These are phyloP conservation scores for Dactylellina parvicollis DNA, from an alignment of 2,329 filamentous ascomycete genomes.

Conservation along the genomic window DNA sequence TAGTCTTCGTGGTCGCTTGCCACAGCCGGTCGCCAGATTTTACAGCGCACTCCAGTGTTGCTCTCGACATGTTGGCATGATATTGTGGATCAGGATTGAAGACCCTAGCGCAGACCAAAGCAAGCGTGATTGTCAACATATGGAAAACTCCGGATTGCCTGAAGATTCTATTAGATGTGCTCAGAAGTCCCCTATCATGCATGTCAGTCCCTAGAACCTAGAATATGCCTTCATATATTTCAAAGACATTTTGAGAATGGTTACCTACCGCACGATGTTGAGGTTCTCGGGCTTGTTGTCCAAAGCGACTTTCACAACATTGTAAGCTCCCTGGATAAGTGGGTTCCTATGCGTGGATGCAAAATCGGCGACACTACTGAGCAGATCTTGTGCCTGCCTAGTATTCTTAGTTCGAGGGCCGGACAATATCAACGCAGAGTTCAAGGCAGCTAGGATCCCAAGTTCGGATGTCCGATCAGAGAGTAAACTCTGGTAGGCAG, in stretches of 20 bases:
- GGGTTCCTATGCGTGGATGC: slow-evolving; percentile 44
- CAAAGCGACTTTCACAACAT: slow-evolving; percentile 34
- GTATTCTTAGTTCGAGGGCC: slow-evolving; percentile 36
- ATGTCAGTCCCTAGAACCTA: slow-evolving; percentile 1
- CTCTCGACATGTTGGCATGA: slow-evolving; percentile 51
- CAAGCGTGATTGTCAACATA: slow-evolving; percentile 46
- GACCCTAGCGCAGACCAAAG: slow-evolving; percentile 47
- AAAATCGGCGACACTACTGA: slow-evolving; percentile 40
- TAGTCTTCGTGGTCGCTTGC: slow-evolving; percentile 41
- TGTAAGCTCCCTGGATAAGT: slow-evolving; percentile 41
- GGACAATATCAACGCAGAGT: slow-evolving; percentile 64
- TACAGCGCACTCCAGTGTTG: slow-evolving; percentile 41
- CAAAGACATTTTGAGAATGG: neutral
- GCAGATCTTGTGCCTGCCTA: slow-evolving; percentile 37
- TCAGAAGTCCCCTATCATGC: slow-evolving; percentile 35
- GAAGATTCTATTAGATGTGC: slow-evolving; percentile 51
- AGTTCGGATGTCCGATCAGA: slow-evolving; percentile 60
- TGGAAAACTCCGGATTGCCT: slow-evolving; percentile 50
- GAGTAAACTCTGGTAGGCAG: slow-evolving; percentile 38
- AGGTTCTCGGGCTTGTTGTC: slow-evolving; percentile 41
- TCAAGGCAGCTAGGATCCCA: slow-evolving; percentile 64
- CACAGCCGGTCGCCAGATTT: slow-evolving; percentile 49
- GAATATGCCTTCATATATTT: neutral
- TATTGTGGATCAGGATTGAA: slow-evolving; percentile 50
- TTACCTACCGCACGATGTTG: slow-evolving; percentile 41